A percentile compares a stretch with the other conserved stretches of the same genome.
phyloP scores from a whole-genome alignment of 2,329 filamentous ascomycete genomes.

The Hysterium pulicare region DNA sequence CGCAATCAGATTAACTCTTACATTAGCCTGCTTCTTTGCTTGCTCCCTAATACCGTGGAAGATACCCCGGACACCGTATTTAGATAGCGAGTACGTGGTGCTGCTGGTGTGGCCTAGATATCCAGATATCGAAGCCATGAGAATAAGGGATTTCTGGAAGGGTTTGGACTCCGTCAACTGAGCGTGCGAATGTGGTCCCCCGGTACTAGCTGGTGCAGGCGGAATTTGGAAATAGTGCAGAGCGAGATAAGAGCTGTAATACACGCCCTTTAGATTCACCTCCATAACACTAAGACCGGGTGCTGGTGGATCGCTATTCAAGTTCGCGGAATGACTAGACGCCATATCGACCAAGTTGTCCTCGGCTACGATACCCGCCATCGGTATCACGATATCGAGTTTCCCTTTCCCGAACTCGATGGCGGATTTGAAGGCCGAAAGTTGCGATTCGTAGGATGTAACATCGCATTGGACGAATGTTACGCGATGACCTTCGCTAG shows the following conservation, averaged over 20 bases:
- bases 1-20: slow-evolving; percentile 25
- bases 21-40: slow-evolving; percentile 8
- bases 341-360: slow-evolving; percentile 22
- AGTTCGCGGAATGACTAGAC: slow-evolving; percentile 6
- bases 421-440: slow-evolving; percentile 28
- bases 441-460: slow-evolving; percentile 24
- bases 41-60: slow-evolving; percentile 21
- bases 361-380: slow-evolving; percentile 26
- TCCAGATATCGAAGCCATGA: slow-evolving; percentile 21
- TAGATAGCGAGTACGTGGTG: slow-evolving; percentile 24
- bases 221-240: slow-evolving; percentile 23
- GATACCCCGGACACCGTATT: slow-evolving; percentile 25
- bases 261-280: slow-evolving; percentile 22
- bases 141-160: slow-evolving; percentile 17
- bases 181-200: not conserved
- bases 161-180: slow-evolving; percentile 7
- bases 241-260: slow-evolving; percentile 24
- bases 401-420: slow-evolving; percentile 20
- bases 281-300: slow-evolving; percentile 15
- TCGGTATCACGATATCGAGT: slow-evolving; percentile 30
- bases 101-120: slow-evolving; percentile 21
- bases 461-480: slow-evolving; percentile 32
- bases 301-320: slow-evolving; percentile 15
- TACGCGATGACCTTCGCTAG: slow-evolving; percentile 15
- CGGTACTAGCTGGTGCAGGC: slow-evolving; percentile 9